Evolutionary conservation across 2,329 filamentous ascomycete genomes (phyloP), one percentile per base, ranked within the genome.

Genomic region (Pezicula rhizophila): DNA sequence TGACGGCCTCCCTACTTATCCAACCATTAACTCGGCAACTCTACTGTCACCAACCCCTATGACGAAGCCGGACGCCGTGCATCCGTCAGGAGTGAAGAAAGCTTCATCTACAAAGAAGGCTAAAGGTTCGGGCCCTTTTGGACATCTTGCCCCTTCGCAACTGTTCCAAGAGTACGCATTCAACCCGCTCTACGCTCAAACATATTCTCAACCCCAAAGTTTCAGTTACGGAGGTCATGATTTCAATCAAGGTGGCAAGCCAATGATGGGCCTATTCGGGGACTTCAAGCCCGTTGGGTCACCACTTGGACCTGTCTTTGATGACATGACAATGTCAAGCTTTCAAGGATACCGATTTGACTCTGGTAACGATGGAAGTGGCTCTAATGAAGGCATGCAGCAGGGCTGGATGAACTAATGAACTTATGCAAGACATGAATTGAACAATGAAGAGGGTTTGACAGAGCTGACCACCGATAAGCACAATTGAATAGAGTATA

Each of bases 11-110:
- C 54, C 52, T 39, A 34, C 37, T 12, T 60, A 53, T 46, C 25
- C 49, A 3, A 48, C 45, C 42, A 44, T 43, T 42, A 44, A 45
- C 47, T 45, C 25, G 33, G 14, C 42, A 34, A 52, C 49, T 39
- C 49, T 45, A 34, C 47, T 41, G 17, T 63, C 62, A 4, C 60
- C 62, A 25, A 60, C 58, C 2, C 59, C 58, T 40, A 44, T 48
- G 14, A 49, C 58, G 4, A 61, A 56, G 34, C 50, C 54, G 11
- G 49, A 51, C 34, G 17, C 50, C 12, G 53, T 52, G 33, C 52
- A 54, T 26, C 48, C 44, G 18, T 49, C 52, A 31, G 56, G 55
- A 14, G 63, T 62, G 45, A 60, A 65, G 42, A 64, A 60, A 37
- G 44, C 34, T 20, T 47, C 47, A n/a, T 52, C 49, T 28, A 53